These are phyloP conservation scores for Bauhinia variegata DNA, from an alignment of 306 rosid genomes.

Conservation along the genomic window DNA sequence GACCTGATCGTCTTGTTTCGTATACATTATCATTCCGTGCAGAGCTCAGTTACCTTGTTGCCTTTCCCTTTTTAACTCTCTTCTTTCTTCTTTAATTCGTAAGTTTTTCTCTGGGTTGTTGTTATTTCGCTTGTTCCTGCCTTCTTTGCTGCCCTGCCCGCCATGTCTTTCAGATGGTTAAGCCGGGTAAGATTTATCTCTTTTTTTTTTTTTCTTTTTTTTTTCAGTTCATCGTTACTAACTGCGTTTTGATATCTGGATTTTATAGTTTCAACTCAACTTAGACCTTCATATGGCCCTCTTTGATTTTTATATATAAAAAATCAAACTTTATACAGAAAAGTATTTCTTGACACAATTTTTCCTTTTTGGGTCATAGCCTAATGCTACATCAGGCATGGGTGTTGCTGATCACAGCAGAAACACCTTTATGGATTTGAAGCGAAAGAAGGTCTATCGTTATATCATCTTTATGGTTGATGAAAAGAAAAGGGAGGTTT, in stretches of 20 bases:
- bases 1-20: not conserved
- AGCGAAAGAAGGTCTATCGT: conserved; percentile 84
- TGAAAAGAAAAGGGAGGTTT: conserved; percentile 83
- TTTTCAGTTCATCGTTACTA: too few species aligned
- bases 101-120: not conserved
- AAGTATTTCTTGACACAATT: not conserved
- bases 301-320: too few species aligned
- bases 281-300: too few species aligned
- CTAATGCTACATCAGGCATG: conserved; percentile 78
- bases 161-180: conserved; percentile 75
- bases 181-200: conserved; percentile 51
- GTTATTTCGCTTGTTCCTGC: not conserved
- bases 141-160: conserved; percentile 1
- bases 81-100: conserved; percentile 12
- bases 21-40: conserved; percentile 24
- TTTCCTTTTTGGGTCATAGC: conserved; percentile 32
- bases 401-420: conserved; percentile 81
- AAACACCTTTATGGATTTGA: conserved; percentile 64
- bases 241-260: too few species aligned
- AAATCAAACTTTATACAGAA: too few species aligned
- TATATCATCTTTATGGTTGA: conserved; percentile 87
- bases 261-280: too few species aligned
- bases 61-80: not conserved
- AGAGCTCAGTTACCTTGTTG: not conserved
- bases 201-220: too few species aligned